These are phyloP conservation scores for Vitis amurensis DNA, from an alignment of 164 flowering plant species.

Conservation along the genomic window DNA sequence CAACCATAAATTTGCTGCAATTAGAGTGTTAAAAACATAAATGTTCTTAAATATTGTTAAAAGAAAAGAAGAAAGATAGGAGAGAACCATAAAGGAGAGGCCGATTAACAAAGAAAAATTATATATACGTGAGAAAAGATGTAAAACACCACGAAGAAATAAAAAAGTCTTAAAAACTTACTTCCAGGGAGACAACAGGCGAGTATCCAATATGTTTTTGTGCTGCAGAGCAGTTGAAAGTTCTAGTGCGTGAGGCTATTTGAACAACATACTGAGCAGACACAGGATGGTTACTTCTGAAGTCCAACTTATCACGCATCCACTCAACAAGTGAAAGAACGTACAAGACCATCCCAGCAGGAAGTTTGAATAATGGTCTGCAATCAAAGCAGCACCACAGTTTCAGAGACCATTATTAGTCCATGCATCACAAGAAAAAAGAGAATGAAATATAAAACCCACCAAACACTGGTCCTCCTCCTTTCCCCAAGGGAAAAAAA, in stretches of 20 bases:
- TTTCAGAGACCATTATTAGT: neutral
- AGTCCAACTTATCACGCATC: slow-evolving; percentile 37
- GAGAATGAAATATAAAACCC: neutral
- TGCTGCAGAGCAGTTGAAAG: slow-evolving; percentile 73
- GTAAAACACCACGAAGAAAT: neutral
- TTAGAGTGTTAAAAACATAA: too few relatives aligned
- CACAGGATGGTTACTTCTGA: slow-evolving; percentile 14
- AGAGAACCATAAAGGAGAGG: neutral
- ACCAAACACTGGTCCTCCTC: neutral
- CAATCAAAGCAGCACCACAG: slow-evolving; percentile 16
- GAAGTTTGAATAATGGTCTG: slow-evolving; percentile 72
- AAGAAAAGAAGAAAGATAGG: too few relatives aligned
- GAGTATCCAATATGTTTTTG: slow-evolving; percentile 65
- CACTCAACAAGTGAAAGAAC: slow-evolving; percentile 39
- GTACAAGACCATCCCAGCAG: slow-evolving; percentile 34
- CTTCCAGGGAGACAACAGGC: slow-evolving; percentile 68
- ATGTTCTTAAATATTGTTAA: too few relatives aligned
- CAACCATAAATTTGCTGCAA: too few relatives aligned
- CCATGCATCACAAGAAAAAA: neutral
- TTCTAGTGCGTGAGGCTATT: slow-evolving; percentile 51
- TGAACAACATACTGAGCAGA: slow-evolving; percentile 36
- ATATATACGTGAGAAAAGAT: neutral
- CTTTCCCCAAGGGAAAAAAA: too few relatives aligned
- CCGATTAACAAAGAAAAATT: neutral
- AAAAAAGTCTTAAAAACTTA: slow-evolving; percentile 21